A percentile compares a stretch with the other conserved stretches of the same genome.
Conservation (phyloP, 306 rosid species). For the Mimosa bimucronata region DNA sequence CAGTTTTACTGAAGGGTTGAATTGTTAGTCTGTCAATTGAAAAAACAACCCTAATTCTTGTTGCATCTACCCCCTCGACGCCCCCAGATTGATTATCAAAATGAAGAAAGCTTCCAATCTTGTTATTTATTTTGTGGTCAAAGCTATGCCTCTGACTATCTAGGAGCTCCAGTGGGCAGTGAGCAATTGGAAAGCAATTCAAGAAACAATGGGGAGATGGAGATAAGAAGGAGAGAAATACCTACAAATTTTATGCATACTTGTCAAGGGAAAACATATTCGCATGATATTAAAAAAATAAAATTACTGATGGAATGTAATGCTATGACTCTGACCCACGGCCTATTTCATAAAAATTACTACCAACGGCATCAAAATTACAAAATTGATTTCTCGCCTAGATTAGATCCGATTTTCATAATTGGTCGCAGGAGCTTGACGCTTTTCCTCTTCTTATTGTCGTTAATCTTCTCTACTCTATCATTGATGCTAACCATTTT, state of each 20-base stretch:
- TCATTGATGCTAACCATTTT: slow-evolving; percentile 64
- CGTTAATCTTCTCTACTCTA: slow-evolving; percentile 51
- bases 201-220: background rate
- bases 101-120: too few relatives aligned
- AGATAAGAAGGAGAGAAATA: background rate
- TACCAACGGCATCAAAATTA: background rate
- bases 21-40: too few relatives aligned
- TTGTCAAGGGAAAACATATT: background rate
- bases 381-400: slow-evolving; percentile 25
- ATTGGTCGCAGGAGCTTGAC: slow-evolving; percentile 51
- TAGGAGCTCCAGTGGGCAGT: too few relatives aligned
- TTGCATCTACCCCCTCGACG: too few relatives aligned
- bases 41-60: too few relatives aligned
- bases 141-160: too few relatives aligned
- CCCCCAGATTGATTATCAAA: too few relatives aligned
- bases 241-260: background rate
- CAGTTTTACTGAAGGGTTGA: too few relatives aligned
- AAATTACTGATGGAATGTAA: background rate
- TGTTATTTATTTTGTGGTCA: too few relatives aligned
- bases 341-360: background rate
- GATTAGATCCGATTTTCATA: slow-evolving; percentile 54
- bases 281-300: background rate
- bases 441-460: slow-evolving; percentile 38
- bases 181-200: too few relatives aligned
- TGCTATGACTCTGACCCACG: background rate